Base-by-base conservation (phyloP, 495 filamentous ascomycete species). In the Gamarada debralockiae region DNA sequence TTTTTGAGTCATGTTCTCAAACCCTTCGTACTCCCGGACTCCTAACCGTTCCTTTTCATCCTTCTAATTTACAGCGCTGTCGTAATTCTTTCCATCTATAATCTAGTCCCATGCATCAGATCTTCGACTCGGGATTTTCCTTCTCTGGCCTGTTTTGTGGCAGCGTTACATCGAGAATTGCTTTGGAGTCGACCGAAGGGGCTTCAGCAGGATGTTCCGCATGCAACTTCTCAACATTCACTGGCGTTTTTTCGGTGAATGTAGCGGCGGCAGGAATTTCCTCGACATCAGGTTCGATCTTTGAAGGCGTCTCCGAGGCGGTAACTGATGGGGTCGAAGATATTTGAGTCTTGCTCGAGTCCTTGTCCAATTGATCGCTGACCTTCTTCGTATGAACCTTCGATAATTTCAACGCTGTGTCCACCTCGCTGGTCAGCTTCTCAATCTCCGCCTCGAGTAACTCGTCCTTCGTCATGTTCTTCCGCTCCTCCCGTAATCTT, bases 351-450 rank as follows among this genome's bases (percentile, higher is more conserved):
- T 20, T 46, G 17, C 23, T 48, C 12, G 59, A 42, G 3, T 20
- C 14, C 24, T 51, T 53, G 12, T 55, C 48, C 23, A 81, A 53
- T 22, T 68, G 59, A 38, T 70, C 60, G 25, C 67, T 66, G 5
- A 79, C 65, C 36, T 69, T 62, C 24, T 70, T 56, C 31, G 70
- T 57, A 58, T 80, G 77, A 13, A 70, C 66, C 46, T 71, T 67
- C 6, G 74, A 73, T 18, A 81, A 53, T 8, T 67, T 69, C 42
- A 83, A 60, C 14, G 73, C 71, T 38, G 68, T 68, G 49, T 80
- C 78, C 20, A 83, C 62, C 48, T 82, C 79, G 40, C 67, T 62
- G 1, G 79, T 77, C 14, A 84, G 58, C 14, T 73, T 73, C 8
- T 73, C 70, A 25, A 84, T 72, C 58, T 82, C 77, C 18, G 74